Evolutionary conservation across 768 basidiomycete genomes (phyloP), one percentile per base, ranked within the genome.

Genomic region (Trametes maxima): DNA sequence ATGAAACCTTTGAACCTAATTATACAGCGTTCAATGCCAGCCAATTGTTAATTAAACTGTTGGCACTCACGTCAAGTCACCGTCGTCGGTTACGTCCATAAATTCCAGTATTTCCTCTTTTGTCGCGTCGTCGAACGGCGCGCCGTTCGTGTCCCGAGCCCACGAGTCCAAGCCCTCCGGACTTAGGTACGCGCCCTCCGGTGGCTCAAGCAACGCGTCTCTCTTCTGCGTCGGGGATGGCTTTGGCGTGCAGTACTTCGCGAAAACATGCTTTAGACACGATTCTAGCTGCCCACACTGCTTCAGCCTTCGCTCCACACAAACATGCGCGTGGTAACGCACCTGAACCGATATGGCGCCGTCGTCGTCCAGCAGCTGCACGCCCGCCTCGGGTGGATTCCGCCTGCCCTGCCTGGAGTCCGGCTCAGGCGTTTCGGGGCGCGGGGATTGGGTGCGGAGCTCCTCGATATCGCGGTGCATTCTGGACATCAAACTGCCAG

Each of bases 141-240:
- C 79, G n/a, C 91, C 92, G 62, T 94, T 94, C 11, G 92, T 94
- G 58, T 90, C 92, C 24, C 74, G 75, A 13, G 91, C 90, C 87
- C 89, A 94, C 44, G 78, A 78, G 71, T 92, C 90, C 52, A 93
- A 73, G 8, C 84, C 90, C 58, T 84, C 76, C 1, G 79, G 72
- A 7, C 82, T 77, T 17, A 92, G 76, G 71, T 77, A 87, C 45
- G 90, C 85, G 65, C 80, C 77, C 4, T 79, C 74, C 14, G 77
- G 71, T 28, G 69, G 70, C 40, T 64, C 54, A 21, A 65, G 64
- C 40, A 71, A 60, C 42, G 61, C 61, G 3, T 40, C 37, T 2
- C 42, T 33, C 21, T 44, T 46, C 45, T 56, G 44, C 13, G 54
- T 43, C 59, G 68, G 35, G 37, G 59, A 35, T 61, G 65, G 40